phyloP scores from a whole-genome alignment of 306 rosid species.

The Comarum palustre region DNA sequence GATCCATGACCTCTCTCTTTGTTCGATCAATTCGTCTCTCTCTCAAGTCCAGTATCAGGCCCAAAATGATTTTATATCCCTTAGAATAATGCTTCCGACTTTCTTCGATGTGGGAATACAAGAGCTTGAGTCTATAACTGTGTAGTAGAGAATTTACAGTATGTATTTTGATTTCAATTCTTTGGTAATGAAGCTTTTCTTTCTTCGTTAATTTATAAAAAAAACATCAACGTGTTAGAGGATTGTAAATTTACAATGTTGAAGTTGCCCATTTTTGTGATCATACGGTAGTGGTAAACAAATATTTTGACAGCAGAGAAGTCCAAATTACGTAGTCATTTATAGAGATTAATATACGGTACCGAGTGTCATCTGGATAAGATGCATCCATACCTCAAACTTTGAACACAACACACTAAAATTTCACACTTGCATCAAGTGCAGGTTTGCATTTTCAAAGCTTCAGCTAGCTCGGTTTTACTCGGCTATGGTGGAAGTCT shows the following conservation, averaged over 20 bases:
- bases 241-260: neutral
- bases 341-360: neutral
- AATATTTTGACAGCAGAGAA: neutral
- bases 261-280: neutral
- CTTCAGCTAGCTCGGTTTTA: neutral
- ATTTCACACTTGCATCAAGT: neutral
- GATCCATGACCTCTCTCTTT: constrained; percentile 1
- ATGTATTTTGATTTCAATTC: neutral
- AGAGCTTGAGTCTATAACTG: neutral
- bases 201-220: neutral
- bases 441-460: neutral
- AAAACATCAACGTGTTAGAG: neutral
- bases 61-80: too few species aligned
- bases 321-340: neutral
- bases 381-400: neutral
- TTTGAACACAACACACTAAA: neutral
- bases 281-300: neutral
- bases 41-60: too few species aligned
- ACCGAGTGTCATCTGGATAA: neutral
- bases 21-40: neutral
- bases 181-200: neutral
- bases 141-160: too few species aligned
- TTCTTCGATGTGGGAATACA: neutral
- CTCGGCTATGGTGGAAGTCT: neutral
- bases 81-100: neutral